Conservation (phyloP, 2,329 filamentous ascomycete genomes). For the Penicillium brasilianum region DNA sequence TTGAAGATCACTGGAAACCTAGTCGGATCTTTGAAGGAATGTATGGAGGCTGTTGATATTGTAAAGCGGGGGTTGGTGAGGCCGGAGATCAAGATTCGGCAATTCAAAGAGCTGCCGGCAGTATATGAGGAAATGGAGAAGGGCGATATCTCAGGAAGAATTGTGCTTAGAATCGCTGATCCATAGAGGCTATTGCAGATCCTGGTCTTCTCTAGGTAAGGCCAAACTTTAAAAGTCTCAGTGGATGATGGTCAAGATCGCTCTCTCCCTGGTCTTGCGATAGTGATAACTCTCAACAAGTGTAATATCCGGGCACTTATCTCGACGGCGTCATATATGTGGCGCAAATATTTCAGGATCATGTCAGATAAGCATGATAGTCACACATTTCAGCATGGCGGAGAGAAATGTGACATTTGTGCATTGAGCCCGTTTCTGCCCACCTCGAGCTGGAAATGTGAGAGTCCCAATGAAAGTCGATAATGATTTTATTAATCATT, state of each 20-base stretch:
- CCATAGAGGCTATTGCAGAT: not conserved
- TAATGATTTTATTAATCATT: too few relatives aligned
- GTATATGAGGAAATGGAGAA: conserved; percentile 54
- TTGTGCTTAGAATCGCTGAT: conserved; percentile 49
- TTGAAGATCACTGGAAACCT: conserved; percentile 51
- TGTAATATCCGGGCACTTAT: too few relatives aligned
- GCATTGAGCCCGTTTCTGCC: too few relatives aligned
- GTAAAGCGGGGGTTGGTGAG: conserved; percentile 50
- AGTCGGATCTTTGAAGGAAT: conserved; percentile 53
- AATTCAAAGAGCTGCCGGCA: conserved; percentile 48
- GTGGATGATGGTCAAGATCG: not conserved
- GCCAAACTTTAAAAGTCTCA: not conserved
- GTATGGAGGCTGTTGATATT: conserved; percentile 53
- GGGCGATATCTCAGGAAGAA: conserved; percentile 49
- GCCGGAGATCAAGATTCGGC: conserved; percentile 48
- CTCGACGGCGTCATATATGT: too few relatives aligned
- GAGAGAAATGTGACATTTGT: too few relatives aligned
- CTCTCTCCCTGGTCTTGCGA: not conserved
- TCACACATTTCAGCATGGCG: too few relatives aligned
- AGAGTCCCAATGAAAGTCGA: too few relatives aligned
- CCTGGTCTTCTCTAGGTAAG: not conserved
- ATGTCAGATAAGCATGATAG: too few relatives aligned
- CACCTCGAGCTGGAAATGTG: too few relatives aligned
- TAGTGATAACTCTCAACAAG: not conserved
- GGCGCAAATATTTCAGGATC: too few relatives aligned